Percentiles rank a stretch among this genome's conserved stretches.
These are phyloP conservation scores for Vaccinium myrtillus DNA, from an alignment of 148 eudicot genomes.

Conservation along the genomic window DNA sequence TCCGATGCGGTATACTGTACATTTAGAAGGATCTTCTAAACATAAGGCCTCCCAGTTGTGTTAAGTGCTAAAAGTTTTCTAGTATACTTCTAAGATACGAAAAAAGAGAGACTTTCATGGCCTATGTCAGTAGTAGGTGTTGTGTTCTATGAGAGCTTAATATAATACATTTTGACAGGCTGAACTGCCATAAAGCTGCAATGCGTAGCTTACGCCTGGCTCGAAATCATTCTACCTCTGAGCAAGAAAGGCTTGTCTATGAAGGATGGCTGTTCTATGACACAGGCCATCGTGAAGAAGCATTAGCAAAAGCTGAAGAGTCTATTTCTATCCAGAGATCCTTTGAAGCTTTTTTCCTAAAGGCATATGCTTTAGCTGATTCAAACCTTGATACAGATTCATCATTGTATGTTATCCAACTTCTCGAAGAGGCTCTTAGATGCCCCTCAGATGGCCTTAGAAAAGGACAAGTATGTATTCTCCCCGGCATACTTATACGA, in stretches of 20 bases:
- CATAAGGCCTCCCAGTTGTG: not conserved
- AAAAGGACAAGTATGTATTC: constrained; percentile 75
- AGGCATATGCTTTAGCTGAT: constrained; percentile 91
- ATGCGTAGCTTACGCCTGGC: constrained; percentile 83
- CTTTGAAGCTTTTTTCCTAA: constrained; percentile 84
- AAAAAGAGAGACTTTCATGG: not conserved
- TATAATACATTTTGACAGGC: constrained; percentile 34
- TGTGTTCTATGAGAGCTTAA: not conserved
- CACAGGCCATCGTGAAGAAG: constrained; percentile 90
- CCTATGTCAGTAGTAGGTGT: not conserved
- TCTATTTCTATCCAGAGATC: constrained; percentile 76
- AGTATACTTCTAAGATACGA: not conserved
- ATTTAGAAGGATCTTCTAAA: not conserved
- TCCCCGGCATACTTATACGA: not conserved
- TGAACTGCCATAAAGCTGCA: constrained; percentile 85
- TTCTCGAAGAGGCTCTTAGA: constrained; percentile 83
- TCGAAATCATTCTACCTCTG: constrained; percentile 63
- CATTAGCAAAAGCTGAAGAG: constrained; percentile 79
- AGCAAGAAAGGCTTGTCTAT: constrained; percentile 80
- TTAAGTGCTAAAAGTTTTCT: not conserved
- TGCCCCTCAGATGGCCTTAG: constrained; percentile 95
- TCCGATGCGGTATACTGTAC: not conserved
- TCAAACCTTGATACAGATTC: constrained; percentile 73
- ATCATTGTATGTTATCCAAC: constrained; percentile 62
- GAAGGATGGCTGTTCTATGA: constrained; percentile 93